These are phyloP conservation scores for Acer yangbiense DNA, from an alignment of 345 rosid genomes.

Conservation along the genomic window DNA sequence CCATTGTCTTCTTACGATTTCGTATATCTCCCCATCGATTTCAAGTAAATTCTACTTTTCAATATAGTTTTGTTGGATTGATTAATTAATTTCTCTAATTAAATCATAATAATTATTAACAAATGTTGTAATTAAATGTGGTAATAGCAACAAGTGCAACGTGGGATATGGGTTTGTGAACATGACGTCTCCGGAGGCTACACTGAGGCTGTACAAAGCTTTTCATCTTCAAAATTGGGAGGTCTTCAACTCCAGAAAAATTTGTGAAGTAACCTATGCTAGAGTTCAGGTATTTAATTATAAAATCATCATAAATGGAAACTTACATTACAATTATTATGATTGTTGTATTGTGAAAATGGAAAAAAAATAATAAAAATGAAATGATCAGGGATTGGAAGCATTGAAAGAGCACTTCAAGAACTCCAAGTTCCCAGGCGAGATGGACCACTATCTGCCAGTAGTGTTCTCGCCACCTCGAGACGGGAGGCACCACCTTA, in stretches of 20 bases:
- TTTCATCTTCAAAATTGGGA: slow-evolving; percentile 83
- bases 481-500: slow-evolving; percentile 55
- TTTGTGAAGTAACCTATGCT: slow-evolving; percentile 89
- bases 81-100: neutral
- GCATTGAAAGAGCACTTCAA: slow-evolving; percentile 81
- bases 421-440: slow-evolving; percentile 77
- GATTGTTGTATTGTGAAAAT: too few species aligned
- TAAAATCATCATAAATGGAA: too few species aligned
- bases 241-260: slow-evolving; percentile 74
- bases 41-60: slow-evolving; percentile 51
- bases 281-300: slow-evolving; percentile 61
- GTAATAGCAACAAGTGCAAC: slow-evolving; percentile 71
- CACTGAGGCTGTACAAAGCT: slow-evolving; percentile 74
- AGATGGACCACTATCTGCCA: slow-evolving; percentile 68
- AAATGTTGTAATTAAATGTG: neutral
- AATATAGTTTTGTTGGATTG: neutral
- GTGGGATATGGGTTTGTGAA: slow-evolving; percentile 99
- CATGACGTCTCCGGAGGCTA: slow-evolving; percentile 86
- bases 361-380: too few species aligned
- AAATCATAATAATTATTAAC: neutral
- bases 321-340: too few species aligned
- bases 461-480: slow-evolving; percentile 86
- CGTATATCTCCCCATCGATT: slow-evolving; percentile 94
- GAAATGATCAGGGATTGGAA: slow-evolving; percentile 57
- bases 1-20: slow-evolving; percentile 87